Base-by-base conservation (phyloP, 73 alveolate genomes). In the Paramecium biaurelia region DNA sequence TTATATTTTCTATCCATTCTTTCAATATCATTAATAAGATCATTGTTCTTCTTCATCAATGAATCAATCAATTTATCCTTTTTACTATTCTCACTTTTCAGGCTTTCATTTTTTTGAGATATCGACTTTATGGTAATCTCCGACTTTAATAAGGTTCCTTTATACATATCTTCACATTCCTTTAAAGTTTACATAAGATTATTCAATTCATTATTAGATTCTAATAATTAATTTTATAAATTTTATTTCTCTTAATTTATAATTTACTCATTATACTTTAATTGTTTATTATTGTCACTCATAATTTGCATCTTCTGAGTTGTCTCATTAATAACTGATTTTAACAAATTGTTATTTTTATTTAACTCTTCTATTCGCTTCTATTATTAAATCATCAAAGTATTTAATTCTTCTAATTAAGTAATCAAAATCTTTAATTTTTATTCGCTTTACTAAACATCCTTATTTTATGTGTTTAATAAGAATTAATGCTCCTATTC, bases 151-250 rank as follows among this genome's bases (percentile, higher is more conserved):
- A 72, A 2, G 10, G 56, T 35, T 12, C 23, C 28, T 37, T 72
- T 72, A 72, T n/a, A 72, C 56, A 72, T 72, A 0, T 72, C 86
- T 20, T 72, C 86, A 18, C 86, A 72, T 18, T 72, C 86, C 34
- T 72, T 72, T 2, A 72, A 6, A 12, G 63, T 38, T 72, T 72
- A 38, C 86, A 72, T 72, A 12, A 38, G 41, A 37, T 72, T 72
- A 20, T 38, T 38, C 14, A 72, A 72, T 72, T 72, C 86, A 20
- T 72, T 28, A 72, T 72, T 72, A 8, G 86, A 72, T 28, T 72
- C 86, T 28, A 4, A 34, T 30, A 72, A 42, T 72, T 72, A 21
- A 28, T 72, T 35, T 72, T 72, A 72, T 35, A 72, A 38, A 11
- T 37, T 72, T 38, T 72, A 72, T 72, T 72, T 72, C 45, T 72